These are phyloP conservation scores for Penicillium decumbens DNA, from an alignment of 2,329 filamentous ascomycete genomes.

Conservation along the genomic window DNA sequence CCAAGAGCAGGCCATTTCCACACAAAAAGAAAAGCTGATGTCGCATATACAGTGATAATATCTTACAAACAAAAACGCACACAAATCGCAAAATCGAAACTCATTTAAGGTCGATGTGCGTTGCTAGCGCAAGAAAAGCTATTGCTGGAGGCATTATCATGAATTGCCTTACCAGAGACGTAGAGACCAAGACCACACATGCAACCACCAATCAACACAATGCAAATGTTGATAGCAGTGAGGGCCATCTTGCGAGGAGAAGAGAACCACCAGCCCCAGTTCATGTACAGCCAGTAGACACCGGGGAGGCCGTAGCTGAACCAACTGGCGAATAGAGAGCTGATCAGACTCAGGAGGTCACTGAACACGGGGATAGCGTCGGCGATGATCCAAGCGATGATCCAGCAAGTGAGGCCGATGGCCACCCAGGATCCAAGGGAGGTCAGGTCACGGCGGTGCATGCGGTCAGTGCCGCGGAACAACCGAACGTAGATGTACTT, in stretches of 20 bases:
- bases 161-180: constrained; percentile 24
- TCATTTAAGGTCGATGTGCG: constrained; percentile 3
- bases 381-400: constrained; percentile 62
- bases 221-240: constrained; percentile 42
- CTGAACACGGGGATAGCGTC: constrained; percentile 66
- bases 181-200: constrained; percentile 27
- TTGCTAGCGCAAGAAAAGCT: constrained; percentile 41
- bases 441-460: constrained; percentile 46
- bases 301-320: constrained; percentile 39
- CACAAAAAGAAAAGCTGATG: background rate
- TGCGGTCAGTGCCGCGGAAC: constrained; percentile 55
- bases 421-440: constrained; percentile 57
- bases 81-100: background rate
- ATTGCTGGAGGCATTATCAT: constrained; percentile 27
- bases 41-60: background rate
- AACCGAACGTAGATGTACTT: constrained; percentile 63
- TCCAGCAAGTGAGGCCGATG: constrained; percentile 54
- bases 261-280: constrained; percentile 41
- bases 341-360: constrained; percentile 59
- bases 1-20: background rate
- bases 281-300: constrained; percentile 48
- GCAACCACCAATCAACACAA: constrained; percentile 35
- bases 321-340: constrained; percentile 14
- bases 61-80: constrained; percentile 1
- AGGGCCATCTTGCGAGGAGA: constrained; percentile 44